Conservation (phyloP, 441 rosid species). For the Pelargonium australe region DNA sequence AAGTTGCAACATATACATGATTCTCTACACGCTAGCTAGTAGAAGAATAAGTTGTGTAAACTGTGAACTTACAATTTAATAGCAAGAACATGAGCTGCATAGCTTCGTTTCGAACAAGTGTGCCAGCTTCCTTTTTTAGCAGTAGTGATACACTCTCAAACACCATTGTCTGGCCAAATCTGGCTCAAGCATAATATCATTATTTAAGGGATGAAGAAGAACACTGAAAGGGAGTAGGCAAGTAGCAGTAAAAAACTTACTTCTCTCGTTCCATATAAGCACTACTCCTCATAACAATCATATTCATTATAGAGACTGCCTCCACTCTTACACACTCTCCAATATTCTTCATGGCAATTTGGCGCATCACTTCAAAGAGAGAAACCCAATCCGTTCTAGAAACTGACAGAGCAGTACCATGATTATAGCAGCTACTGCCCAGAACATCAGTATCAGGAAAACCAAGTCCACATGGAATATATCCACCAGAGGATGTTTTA, state of each 20-base stretch:
- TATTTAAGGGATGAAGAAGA: slow-evolving; percentile 7
- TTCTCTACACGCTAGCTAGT: background rate
- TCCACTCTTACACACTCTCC: slow-evolving; percentile 55
- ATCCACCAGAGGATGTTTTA: slow-evolving; percentile 24
- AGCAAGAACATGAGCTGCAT: slow-evolving; percentile 53
- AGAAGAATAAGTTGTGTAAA: background rate
- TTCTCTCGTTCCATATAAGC: slow-evolving; percentile 57
- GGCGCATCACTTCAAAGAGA: slow-evolving; percentile 47
- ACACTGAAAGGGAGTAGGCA: background rate
- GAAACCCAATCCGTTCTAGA: slow-evolving; percentile 53
- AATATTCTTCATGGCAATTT: slow-evolving; percentile 38
- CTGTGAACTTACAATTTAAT: slow-evolving; percentile 62
- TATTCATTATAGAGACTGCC: slow-evolving; percentile 73
- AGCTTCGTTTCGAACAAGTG: slow-evolving; percentile 59
- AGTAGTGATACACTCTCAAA: slow-evolving; percentile 51
- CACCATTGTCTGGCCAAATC: slow-evolving; percentile 44
- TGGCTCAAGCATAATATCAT: slow-evolving; percentile 27
- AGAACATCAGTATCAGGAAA: slow-evolving; percentile 26
- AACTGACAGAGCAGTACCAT: slow-evolving; percentile 26
- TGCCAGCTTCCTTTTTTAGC: slow-evolving; percentile 50
- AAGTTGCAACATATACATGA: background rate
- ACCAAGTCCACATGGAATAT: slow-evolving; percentile 17
- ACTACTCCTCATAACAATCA: slow-evolving; percentile 53
- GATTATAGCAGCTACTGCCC: slow-evolving; percentile 23
- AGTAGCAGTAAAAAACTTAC: slow-evolving; percentile 35